Conservation (phyloP, 768 basidiomycete species). For the Boletus edulis region DNA sequence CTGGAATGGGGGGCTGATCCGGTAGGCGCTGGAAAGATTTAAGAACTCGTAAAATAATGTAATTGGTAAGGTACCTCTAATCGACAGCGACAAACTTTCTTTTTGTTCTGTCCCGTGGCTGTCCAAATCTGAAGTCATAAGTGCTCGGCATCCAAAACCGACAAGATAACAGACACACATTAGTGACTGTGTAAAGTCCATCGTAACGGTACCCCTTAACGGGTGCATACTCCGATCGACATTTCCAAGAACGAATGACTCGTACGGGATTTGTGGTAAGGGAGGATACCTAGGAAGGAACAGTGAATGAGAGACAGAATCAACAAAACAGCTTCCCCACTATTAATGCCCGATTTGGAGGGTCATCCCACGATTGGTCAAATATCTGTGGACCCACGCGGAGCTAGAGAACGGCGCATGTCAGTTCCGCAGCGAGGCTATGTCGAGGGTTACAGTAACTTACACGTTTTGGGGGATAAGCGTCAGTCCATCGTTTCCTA, state of each 20-base stretch:
- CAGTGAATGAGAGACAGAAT: background rate
- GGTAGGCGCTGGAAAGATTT: constrained; percentile 22
- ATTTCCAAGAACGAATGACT: constrained; percentile 24
- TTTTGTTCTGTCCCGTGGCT: constrained; percentile 9
- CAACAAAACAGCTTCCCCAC: constrained; percentile 7
- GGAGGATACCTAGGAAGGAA: constrained; percentile 18
- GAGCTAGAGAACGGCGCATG: constrained; percentile 4
- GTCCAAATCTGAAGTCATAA: constrained; percentile 19
- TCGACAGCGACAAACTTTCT: constrained; percentile 24
- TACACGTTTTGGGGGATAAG: constrained; percentile 21
- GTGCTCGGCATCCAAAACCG: background rate
- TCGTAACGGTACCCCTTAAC: constrained; percentile 28
- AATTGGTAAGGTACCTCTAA: constrained; percentile 17
- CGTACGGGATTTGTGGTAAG: constrained; percentile 19
- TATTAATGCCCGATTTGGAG: constrained; percentile 14
- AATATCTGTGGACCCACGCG: constrained; percentile 20
- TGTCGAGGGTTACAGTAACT: background rate
- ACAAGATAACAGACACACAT: constrained; percentile 9
- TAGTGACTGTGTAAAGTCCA: constrained; percentile 26
- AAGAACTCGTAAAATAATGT: background rate
- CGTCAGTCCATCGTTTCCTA: constrained; percentile 6
- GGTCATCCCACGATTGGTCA: constrained; percentile 22
- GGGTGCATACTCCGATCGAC: constrained; percentile 27
- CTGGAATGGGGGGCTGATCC: constrained; percentile 23
- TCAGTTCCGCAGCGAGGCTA: background rate